Evolutionary conservation across 2,329 filamentous ascomycete genomes (phyloP).

Genomic region (Diplodia corticola): DNA sequence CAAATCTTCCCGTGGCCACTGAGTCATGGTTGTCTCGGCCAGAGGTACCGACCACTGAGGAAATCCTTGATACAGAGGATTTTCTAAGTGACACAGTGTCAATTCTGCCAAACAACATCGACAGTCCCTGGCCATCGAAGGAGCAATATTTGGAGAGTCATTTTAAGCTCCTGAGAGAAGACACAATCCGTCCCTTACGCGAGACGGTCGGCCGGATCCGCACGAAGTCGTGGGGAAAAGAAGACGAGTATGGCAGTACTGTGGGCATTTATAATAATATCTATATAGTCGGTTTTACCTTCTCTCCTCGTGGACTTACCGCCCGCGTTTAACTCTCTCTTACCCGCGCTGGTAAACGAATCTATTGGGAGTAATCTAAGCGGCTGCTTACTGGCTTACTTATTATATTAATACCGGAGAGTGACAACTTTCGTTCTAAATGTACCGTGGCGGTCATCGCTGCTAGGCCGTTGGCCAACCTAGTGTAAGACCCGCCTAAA

Average conservation of each 20-base stretch:
- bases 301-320: constrained; percentile 63
- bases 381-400: constrained; percentile 57
- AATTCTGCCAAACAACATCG: constrained; percentile 32
- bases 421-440: constrained; percentile 63
- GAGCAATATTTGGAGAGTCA: constrained; percentile 70
- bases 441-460: constrained; percentile 74
- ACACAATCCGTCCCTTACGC: constrained; percentile 68
- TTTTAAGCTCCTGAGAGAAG: constrained; percentile 74
- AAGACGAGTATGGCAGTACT: constrained; percentile 49
- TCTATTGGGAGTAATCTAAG: constrained; percentile 67
- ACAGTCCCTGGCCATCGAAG: constrained; percentile 60
- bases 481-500: constrained; percentile 67
- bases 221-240: constrained; percentile 55
- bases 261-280: constrained; percentile 42
- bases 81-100: background rate
- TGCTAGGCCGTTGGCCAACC: constrained; percentile 62
- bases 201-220: constrained; percentile 62
- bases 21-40: constrained; percentile 35
- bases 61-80: constrained; percentile 48
- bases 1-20: background rate
- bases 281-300: constrained; percentile 47
- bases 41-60: constrained; percentile 56
- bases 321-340: constrained; percentile 71
- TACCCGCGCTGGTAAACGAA: constrained; percentile 61
- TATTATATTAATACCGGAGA: constrained; percentile 55